Evolutionary conservation across 306 rosid genomes (phyloP).

Genomic region (Nissolia schottii): DNA sequence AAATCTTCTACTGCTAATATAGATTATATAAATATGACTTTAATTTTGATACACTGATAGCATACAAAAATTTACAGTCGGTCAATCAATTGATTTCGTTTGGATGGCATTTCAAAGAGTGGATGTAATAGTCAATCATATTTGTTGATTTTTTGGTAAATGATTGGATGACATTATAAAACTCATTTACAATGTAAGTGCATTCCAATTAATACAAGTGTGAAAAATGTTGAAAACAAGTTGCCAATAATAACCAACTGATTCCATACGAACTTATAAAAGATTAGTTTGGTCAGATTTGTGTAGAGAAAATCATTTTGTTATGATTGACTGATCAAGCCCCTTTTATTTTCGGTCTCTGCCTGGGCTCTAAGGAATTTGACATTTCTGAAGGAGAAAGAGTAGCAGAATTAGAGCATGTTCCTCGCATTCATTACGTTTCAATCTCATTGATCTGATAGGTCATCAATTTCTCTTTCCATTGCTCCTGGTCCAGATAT

Average conservation of each 20-base stretch:
- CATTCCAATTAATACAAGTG: too few relatives aligned
- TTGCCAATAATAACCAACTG: background rate
- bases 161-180: too few relatives aligned
- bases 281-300: background rate
- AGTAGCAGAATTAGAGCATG: background rate
- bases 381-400: background rate
- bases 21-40: too few relatives aligned
- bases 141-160: too few relatives aligned
- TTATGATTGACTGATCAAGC: background rate
- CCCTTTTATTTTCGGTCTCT: background rate
- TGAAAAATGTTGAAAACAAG: background rate
- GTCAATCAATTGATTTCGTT: too few relatives aligned
- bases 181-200: too few relatives aligned
- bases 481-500: constrained; percentile 40
- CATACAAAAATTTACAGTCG: too few relatives aligned
- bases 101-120: too few relatives aligned
- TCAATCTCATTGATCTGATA: constrained; percentile 32
- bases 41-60: too few relatives aligned
- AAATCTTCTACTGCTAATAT: background rate
- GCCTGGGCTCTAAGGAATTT: background rate
- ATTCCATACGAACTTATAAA: background rate
- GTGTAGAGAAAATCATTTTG: background rate
- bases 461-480: constrained; percentile 51
- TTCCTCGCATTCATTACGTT: constrained; percentile 10
- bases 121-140: too few relatives aligned